A percentile compares a stretch with the other conserved stretches of the same genome.
phyloP scores from a whole-genome alignment of 805 yeast species.

The Candida quercuum region DNA sequence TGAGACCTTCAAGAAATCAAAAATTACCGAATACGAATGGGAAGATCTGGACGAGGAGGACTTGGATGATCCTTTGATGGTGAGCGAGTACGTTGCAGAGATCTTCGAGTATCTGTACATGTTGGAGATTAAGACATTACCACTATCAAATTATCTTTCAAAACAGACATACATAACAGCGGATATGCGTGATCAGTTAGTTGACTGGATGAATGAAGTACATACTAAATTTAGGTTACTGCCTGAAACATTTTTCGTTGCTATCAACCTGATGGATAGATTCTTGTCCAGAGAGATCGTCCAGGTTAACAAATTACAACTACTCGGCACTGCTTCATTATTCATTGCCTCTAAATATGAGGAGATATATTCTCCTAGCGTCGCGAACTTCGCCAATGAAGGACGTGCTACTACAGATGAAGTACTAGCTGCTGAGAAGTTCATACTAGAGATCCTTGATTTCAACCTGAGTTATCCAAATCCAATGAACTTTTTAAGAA shows the following conservation, averaged over 20 bases:
- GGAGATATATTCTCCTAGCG: conserved; percentile 87
- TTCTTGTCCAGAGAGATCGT: conserved; percentile 74
- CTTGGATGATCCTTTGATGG: conserved; percentile 82
- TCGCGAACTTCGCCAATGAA: conserved; percentile 78
- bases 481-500: conserved; percentile 87
- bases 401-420: conserved; percentile 80
- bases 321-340: conserved; percentile 80
- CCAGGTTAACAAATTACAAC: conserved; percentile 74
- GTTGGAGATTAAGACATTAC: conserved; percentile 68
- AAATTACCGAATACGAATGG: conserved; percentile 39
- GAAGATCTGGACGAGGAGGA: conserved; percentile 81
- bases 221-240: conserved; percentile 77
- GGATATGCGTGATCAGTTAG: conserved; percentile 72
- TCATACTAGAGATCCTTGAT: conserved; percentile 64
- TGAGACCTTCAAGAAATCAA: conserved; percentile 15
- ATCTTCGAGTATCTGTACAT: conserved; percentile 76
- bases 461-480: conserved; percentile 84
- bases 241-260: conserved; percentile 82
- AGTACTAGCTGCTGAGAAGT: conserved; percentile 80
- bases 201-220: conserved; percentile 93
- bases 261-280: conserved; percentile 84
- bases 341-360: conserved; percentile 92
- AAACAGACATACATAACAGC: conserved; percentile 38
- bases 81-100: conserved; percentile 84
- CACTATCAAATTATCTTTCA: conserved; percentile 35